These are phyloP conservation scores for Penicillium diatomitis DNA, from an alignment of 495 filamentous ascomycete genomes.

Conservation along the genomic window DNA sequence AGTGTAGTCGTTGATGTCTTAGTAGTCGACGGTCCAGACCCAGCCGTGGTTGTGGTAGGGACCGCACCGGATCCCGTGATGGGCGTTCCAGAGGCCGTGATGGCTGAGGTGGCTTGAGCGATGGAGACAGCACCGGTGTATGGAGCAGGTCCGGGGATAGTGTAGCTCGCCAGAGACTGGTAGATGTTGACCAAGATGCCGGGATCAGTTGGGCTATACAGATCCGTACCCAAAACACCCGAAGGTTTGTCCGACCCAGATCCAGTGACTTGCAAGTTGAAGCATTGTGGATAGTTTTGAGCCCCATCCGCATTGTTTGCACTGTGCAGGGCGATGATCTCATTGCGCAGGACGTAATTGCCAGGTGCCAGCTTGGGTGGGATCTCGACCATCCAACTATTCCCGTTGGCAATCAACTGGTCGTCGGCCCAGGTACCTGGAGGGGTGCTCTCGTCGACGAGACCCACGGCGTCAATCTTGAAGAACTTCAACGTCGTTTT, in stretches of 20 bases:
- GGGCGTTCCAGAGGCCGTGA: constrained; percentile 18
- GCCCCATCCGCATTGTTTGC: constrained; percentile 48
- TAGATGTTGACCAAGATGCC: constrained; percentile 58
- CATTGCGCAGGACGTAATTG: constrained; percentile 71
- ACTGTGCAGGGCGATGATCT: constrained; percentile 66
- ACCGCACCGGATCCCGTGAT: constrained; percentile 6
- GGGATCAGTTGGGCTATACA: constrained; percentile 51
- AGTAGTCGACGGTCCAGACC: background rate
- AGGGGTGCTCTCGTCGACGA: constrained; percentile 36
- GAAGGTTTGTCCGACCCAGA: constrained; percentile 45
- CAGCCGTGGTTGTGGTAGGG: constrained; percentile 1
- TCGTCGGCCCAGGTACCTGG: constrained; percentile 60
- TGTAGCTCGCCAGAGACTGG: constrained; percentile 34
- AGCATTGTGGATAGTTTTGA: constrained; percentile 69
- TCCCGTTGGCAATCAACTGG: constrained; percentile 52
- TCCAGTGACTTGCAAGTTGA: constrained; percentile 63
- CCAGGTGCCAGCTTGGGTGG: constrained; percentile 52
- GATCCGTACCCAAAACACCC: constrained; percentile 47
- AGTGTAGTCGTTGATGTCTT: background rate
- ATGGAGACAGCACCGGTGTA: constrained; percentile 24
- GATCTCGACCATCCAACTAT: constrained; percentile 57
- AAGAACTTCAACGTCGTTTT: constrained; percentile 57
- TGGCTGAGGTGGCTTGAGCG: constrained; percentile 12
- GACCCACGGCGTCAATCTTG: constrained; percentile 60
- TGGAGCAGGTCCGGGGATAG: constrained; percentile 40